Evolutionary conservation across 192 early-diverging fungal genomes (phyloP), one percentile per base, ranked within the genome.

Genomic region (Podila verticillata): DNA sequence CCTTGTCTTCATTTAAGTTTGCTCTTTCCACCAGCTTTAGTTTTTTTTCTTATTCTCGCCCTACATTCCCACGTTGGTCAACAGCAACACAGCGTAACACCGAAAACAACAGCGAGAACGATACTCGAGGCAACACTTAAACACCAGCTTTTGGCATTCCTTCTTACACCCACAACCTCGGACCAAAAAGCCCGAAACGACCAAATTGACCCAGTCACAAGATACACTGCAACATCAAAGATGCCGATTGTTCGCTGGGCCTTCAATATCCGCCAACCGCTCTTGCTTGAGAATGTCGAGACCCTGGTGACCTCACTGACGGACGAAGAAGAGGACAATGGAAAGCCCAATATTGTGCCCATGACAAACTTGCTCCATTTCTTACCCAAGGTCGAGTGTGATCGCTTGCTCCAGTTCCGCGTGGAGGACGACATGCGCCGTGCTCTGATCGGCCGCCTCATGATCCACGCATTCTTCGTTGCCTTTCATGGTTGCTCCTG

Each of bases 221-320:
- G 15, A 17, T 44, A 17, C 39, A 39, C 13, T 44, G 4, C 2
- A 15, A 49, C 22, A 28, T 19, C 17, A 22, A 51, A 47, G 34
- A 80, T 80, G 77, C 30, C 77, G 32, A 80, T 72, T 44, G 61
- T 54, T 51, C 77, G 70, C 32, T 80, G 77, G 77, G 77, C 77
- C 28, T 80, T 80, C 32, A 71, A 80, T 31, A 80, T 80, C 48
- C 70, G 77, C 17, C 77, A 80, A 56, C 60, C 70, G 22, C 48
- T 80, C 3, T 39, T 80, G 28, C 65, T 80, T 32, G 77, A 80
- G 61, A 49, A 80, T 39, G 66, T 80, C 30, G 54, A 68, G 44
- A 61, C 77, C 2, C 24, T 80, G 47, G 77, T 80, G 3, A 80
- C 77, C 4, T 72, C 77, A 15, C 63, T 80, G 13, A 72, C 65